A percentile compares a stretch with the other conserved stretches of the same genome.
Conservation (phyloP, 2,329 filamentous ascomycete species). For the Penicillium sp. region DNA sequence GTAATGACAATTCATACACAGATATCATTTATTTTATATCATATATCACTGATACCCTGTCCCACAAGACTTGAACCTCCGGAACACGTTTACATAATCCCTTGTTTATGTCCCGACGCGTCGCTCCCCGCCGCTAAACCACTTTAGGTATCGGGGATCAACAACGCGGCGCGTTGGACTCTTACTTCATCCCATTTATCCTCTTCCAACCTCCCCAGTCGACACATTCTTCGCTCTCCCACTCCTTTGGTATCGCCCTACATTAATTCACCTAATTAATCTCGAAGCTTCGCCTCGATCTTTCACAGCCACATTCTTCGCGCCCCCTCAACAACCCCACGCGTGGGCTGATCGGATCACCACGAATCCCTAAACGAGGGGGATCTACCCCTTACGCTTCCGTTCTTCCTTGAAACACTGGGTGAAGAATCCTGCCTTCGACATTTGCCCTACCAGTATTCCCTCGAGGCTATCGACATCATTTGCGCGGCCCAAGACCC, state of each 20-base stretch:
- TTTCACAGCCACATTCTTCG: constrained; percentile 8
- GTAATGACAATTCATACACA: not conserved
- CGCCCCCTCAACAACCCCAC: constrained; percentile 10
- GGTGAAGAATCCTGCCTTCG: constrained; percentile 2
- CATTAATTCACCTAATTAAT: not conserved
- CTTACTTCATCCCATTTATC: constrained; percentile 9
- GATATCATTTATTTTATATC: too few relatives aligned
- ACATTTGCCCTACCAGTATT: constrained; percentile 1
- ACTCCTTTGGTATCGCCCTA: not conserved
- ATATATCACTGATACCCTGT: too few relatives aligned
- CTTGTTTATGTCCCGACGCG: constrained; percentile 31
- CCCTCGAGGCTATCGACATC: constrained; percentile 5
- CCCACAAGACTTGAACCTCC: not conserved
- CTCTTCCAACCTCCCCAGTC: constrained; percentile 3
- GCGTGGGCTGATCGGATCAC: constrained; percentile 18
- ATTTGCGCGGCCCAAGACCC: constrained; percentile 16
- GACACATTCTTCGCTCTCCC: constrained; percentile 3
- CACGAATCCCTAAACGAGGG: constrained; percentile 14
- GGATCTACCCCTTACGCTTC: constrained; percentile 25
- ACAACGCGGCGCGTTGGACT: constrained; percentile 31
- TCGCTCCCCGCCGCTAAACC: constrained; percentile 29
- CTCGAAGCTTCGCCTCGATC: not conserved
- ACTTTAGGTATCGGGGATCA: constrained; percentile 31
- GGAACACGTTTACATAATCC: constrained; percentile 1
- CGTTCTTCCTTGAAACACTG: constrained; percentile 18